Evolutionary conservation across 2,329 filamentous ascomycete genomes (phyloP).

Genomic region (Colletotrichum plurivorum): DNA sequence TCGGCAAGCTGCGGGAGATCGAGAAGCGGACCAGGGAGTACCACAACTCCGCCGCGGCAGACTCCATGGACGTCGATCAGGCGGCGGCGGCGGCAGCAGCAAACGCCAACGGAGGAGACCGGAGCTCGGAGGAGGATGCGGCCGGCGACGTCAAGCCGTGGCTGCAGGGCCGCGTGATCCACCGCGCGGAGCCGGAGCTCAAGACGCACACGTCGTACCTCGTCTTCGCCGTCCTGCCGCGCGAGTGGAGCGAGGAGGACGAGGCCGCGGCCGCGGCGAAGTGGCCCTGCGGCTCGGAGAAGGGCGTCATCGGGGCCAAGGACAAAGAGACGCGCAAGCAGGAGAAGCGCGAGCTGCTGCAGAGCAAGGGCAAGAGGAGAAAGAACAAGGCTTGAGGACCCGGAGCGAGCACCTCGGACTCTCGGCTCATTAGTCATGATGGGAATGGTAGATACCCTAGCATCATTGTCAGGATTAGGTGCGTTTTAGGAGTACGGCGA

Average conservation of each 20-base stretch:
- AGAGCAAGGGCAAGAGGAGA: slow-evolving; percentile 51
- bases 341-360: slow-evolving; percentile 68
- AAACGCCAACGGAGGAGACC: slow-evolving; percentile 45
- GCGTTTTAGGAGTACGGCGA: slow-evolving; percentile 14
- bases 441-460: slow-evolving; percentile 37
- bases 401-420: no score
- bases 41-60: slow-evolving; percentile 60
- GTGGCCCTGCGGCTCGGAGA: slow-evolving; percentile 73
- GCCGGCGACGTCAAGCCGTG: slow-evolving; percentile 66
- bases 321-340: slow-evolving; percentile 69
- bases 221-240: slow-evolving; percentile 91
- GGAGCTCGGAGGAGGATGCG: slow-evolving; percentile 43
- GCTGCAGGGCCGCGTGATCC: slow-evolving; percentile 82
- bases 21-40: slow-evolving; percentile 78
- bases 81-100: slow-evolving; percentile 28
- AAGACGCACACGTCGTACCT: slow-evolving; percentile 99
- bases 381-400: slow-evolving; percentile 32
- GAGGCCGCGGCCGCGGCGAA: slow-evolving; percentile 77
- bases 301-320: slow-evolving; percentile 65
- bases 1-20: slow-evolving; percentile 80
- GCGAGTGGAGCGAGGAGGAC: slow-evolving; percentile 86
- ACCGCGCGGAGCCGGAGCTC: slow-evolving; percentile 87
- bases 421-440: no score
- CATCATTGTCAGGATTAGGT: slow-evolving; percentile 30
- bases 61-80: slow-evolving; percentile 59